These are phyloP conservation scores for Aspergillus campestris DNA, from an alignment of 495 filamentous ascomycete genomes.

Conservation along the genomic window DNA sequence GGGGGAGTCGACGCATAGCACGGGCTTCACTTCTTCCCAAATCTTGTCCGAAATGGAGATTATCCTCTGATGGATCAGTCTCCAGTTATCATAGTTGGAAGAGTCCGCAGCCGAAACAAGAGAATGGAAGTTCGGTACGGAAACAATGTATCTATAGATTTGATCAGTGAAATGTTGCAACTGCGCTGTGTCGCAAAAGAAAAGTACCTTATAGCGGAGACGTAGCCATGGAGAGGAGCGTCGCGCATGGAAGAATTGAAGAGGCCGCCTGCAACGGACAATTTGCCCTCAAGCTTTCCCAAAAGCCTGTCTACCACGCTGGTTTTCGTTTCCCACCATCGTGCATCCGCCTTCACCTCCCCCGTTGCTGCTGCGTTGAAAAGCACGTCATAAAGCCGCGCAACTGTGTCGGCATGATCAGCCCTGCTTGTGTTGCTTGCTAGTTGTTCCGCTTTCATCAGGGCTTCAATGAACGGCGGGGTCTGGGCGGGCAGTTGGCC, in stretches of 20 bases:
- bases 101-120: slow-evolving; percentile 15
- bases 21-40: slow-evolving; percentile 64
- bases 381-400: slow-evolving; percentile 47
- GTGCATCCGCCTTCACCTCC: slow-evolving; percentile 3
- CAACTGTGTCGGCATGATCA: slow-evolving; percentile 79
- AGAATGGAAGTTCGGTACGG: slow-evolving; percentile 29
- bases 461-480: slow-evolving; percentile 21
- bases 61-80: slow-evolving; percentile 46
- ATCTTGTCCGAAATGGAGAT: slow-evolving; percentile 49
- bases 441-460: slow-evolving; percentile 32
- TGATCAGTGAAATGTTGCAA: not conserved
- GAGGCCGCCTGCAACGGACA: slow-evolving; percentile 46
- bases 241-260: slow-evolving; percentile 52
- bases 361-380: slow-evolving; percentile 33
- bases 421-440: slow-evolving; percentile 71
- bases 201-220: slow-evolving; percentile 52
- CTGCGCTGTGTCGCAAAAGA: not conserved
- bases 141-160: slow-evolving; percentile 33
- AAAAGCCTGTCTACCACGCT: slow-evolving; percentile 39
- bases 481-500: not conserved
- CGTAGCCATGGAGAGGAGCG: slow-evolving; percentile 61
- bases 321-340: slow-evolving; percentile 31
- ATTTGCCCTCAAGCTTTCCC: slow-evolving; percentile 45
- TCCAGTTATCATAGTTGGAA: slow-evolving; percentile 18
- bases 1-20: slow-evolving; percentile 85